phyloP scores from a whole-genome alignment of 805 yeast species.

The Yarrowia sp. region DNA sequence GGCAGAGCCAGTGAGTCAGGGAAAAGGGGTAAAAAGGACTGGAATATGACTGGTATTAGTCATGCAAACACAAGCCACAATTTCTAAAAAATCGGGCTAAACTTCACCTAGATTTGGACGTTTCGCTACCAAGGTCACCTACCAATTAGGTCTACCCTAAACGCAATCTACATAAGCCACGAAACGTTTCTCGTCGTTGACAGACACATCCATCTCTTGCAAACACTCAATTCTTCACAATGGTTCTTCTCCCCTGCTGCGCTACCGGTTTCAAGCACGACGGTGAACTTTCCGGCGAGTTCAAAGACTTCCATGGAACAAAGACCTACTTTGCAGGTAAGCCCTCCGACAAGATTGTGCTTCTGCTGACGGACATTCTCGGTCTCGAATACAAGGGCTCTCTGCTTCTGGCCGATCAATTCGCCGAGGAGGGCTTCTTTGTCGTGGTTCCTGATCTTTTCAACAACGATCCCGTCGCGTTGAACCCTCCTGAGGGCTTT shows the following conservation, averaged over 20 bases:
- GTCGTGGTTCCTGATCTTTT: constrained; percentile 82
- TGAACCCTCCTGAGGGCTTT: constrained; percentile 43
- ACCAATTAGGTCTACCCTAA: constrained; percentile 10
- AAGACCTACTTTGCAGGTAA: constrained; percentile 60
- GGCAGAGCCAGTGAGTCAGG: constrained; percentile 1
- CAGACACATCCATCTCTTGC: neutral
- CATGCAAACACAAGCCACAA: too few species aligned
- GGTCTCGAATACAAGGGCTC: constrained; percentile 68
- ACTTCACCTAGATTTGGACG: neutral
- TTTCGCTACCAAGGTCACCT: neutral
- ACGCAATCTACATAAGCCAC: constrained; percentile 29
- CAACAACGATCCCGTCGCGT: constrained; percentile 59
- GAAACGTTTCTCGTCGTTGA: constrained; percentile 7
- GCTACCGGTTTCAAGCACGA: constrained; percentile 40
- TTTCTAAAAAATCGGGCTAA: neutral
- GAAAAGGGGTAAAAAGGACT: neutral
- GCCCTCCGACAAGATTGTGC: constrained; percentile 58
- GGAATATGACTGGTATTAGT: too few species aligned
- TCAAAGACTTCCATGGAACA: constrained; percentile 45
- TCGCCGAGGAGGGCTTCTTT: constrained; percentile 67
- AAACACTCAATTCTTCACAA: constrained; percentile 12
- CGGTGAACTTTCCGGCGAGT: constrained; percentile 47
- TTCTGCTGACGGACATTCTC: constrained; percentile 68
- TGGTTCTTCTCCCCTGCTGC: constrained; percentile 38
- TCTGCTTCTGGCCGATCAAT: constrained; percentile 57